Evolutionary conservation across 805 yeast species (phyloP), one percentile per base, ranked within the genome.

Genomic region (Yamadazyma akitaensis): DNA sequence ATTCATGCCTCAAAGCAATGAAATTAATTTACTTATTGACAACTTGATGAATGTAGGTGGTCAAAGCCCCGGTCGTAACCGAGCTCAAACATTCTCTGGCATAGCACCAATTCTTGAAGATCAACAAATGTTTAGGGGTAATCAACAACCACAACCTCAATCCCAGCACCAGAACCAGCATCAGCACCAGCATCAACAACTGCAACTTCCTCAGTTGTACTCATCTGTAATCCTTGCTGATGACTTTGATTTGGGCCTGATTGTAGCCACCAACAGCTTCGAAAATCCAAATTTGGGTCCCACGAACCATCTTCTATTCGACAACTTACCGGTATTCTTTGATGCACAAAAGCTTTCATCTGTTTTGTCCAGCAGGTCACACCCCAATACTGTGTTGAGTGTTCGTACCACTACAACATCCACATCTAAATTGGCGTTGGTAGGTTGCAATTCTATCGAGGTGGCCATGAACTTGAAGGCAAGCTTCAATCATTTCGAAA

Each of bases 391-490:
- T 33, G 50, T 63, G 13, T 28, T 44, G 17, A 57, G 60, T 43
- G 54, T 64, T 24, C 56, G 57, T 42, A 43, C 50, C 10, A 31
- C 57, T 11, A 48, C 58, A 4, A 54, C 58, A 1, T 47, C 60
- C 4, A 53, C 51, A 25, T 52, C 59, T 8, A 57, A 62, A 11
- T 46, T 61, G 34, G 60, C 68, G 3, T 72, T 90, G 47, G 84
- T 88, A 18, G 94, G 87, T 62, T 91, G 88, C 63, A 76, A 77
- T 3, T 70, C 77, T 24, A 66, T 85, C 5, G 96, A 88, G 43
- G 70, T 81, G 28, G 96, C 99, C 8, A 81, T 87, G 74, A 77
- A 75, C 40, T 89, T 96, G 43, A 82, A 84, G 59, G 85, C 88
- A 13, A 80, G 75, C 42, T 76, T 91, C 59, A 88, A 86, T 58